Percentiles rank a stretch among this genome's conserved stretches.
Conservation (phyloP, 1,284 basidiomycete species). For the Fomitopsis palustris region DNA sequence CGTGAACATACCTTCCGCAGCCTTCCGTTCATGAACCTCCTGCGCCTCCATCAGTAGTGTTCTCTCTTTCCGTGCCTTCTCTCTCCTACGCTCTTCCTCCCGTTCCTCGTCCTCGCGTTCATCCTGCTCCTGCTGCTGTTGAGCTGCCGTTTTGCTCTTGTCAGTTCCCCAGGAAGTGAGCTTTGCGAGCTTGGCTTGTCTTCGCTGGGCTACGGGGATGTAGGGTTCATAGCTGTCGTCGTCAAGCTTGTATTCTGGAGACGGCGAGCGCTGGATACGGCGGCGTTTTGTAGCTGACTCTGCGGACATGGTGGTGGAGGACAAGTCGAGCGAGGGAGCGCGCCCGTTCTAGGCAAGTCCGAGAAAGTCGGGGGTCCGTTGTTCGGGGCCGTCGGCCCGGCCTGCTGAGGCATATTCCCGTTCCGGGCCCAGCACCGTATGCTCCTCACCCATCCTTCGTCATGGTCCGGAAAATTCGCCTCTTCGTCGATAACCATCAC, state of each 20-base stretch:
- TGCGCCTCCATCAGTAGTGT: constrained; percentile 89
- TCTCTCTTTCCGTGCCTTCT: constrained; percentile 76
- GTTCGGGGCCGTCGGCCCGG: background rate
- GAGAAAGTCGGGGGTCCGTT: background rate
- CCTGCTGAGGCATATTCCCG: background rate
- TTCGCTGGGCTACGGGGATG: constrained; percentile 83
- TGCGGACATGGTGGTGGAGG: constrained; percentile 6
- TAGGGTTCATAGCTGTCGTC: constrained; percentile 81
- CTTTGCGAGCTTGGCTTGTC: constrained; percentile 77
- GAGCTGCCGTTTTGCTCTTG: constrained; percentile 46
- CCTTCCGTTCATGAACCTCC: constrained; percentile 83
- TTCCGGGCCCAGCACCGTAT: background rate
- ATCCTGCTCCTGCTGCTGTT: constrained; percentile 58
- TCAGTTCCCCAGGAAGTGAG: constrained; percentile 60
- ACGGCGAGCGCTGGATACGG: constrained; percentile 48
- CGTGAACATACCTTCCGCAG: constrained; percentile 62
- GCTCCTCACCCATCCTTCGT: background rate
- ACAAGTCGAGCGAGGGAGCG: background rate
- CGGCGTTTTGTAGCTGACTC: constrained; percentile 25
- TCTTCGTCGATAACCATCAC: constrained; percentile 1
- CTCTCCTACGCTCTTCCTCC: constrained; percentile 71
- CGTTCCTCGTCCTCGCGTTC: constrained; percentile 71
- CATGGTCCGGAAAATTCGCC: background rate
- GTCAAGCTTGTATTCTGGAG: constrained; percentile 62
- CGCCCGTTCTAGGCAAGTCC: background rate